Evolutionary conservation across 345 rosid species (phyloP), one percentile per base, ranked within the genome.

Genomic region (Angophora floribunda): DNA sequence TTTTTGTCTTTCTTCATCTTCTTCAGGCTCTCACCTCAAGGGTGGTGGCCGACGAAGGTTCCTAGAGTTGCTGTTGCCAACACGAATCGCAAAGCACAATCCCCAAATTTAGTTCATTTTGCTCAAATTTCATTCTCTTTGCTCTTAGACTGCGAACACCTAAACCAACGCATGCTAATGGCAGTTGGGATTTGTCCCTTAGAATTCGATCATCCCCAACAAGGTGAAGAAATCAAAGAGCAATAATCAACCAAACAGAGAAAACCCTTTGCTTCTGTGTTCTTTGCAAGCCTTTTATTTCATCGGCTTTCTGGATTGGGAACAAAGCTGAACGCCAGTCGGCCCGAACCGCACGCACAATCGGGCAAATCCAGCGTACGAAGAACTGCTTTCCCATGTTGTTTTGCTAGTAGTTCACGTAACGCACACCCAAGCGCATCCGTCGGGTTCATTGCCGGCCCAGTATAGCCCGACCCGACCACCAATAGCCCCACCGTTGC

Each of bases 361-460:
- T 88, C 36, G 96, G 96, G 55, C 93, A 89, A 78, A 94, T 89
- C 96, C 96, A 96, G 52, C 94, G 95, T 17, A 95, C 96, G 88
- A 92, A 95, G 63, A 90, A 91, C 51, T 90, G 90, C 86, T 94
- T 95, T 97, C 97, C 93, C 79, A 93, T 91, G 87, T 93, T 88
- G 87, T 94, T 36, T 36, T 36, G 95, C 94, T 94, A 55, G 13
- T 91, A 91, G 90, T 93, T 92, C 47, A 92, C 87, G 86, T 92
- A 94, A 36, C 14, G 98, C 98, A 96, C 97, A 94, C 7, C 96
- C 98, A 80, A 91, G 93, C 5, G 96, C 96, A 90, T 90, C 93
- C 7, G 95, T 95, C 4, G 96, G 96, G 84, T 95, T 95, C 94
- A 96, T 91, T 51, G 94, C 90, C 86, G 95, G 95, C 15, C 97